Evolutionary conservation across 208 protist genomes (phyloP).

Genomic region (Wallacemonas sp.): DNA sequence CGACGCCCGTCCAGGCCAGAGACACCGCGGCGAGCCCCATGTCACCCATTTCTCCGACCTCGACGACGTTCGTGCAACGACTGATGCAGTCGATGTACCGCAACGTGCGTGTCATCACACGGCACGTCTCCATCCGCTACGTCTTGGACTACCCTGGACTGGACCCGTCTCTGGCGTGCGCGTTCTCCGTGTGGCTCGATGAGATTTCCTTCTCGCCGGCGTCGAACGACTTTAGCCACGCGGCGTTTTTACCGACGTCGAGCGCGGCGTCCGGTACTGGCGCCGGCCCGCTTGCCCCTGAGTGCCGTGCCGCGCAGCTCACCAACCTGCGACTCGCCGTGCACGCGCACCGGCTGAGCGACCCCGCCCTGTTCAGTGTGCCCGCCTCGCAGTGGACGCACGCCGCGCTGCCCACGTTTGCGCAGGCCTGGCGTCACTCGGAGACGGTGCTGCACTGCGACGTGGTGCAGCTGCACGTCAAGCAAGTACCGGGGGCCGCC

Average conservation of each 20-base stretch:
- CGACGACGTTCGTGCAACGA: conserved; percentile 29
- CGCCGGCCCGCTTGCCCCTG: neutral
- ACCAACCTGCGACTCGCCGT: conserved; percentile 9
- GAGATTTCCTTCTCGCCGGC: conserved; percentile 35
- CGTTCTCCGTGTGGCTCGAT: conserved; percentile 42
- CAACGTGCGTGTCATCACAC: conserved; percentile 52
- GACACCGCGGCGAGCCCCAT: neutral
- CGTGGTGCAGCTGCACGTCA: conserved; percentile 22
- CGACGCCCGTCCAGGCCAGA: no score
- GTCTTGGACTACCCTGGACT: conserved; percentile 75
- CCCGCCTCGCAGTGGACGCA: neutral
- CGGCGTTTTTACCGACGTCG: conserved; percentile 33
- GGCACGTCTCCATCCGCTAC: conserved; percentile 57
- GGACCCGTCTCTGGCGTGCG: conserved; percentile 43
- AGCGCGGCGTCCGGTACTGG: neutral
- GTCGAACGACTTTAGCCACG: neutral
- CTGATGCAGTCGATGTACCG: conserved; percentile 49
- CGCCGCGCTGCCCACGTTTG: neutral
- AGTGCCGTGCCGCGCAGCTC: conserved; percentile 6
- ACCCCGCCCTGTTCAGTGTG: neutral
- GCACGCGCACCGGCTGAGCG: conserved; percentile 4
- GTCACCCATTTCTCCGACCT: neutral
- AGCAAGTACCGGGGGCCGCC: conserved; percentile 14
- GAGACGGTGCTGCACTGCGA: conserved; percentile 19
- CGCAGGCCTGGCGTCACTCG: conserved; percentile 22